phyloP scores from a whole-genome alignment of 2,329 filamentous ascomycete genomes.

The Pseudodiploospora longispora region DNA sequence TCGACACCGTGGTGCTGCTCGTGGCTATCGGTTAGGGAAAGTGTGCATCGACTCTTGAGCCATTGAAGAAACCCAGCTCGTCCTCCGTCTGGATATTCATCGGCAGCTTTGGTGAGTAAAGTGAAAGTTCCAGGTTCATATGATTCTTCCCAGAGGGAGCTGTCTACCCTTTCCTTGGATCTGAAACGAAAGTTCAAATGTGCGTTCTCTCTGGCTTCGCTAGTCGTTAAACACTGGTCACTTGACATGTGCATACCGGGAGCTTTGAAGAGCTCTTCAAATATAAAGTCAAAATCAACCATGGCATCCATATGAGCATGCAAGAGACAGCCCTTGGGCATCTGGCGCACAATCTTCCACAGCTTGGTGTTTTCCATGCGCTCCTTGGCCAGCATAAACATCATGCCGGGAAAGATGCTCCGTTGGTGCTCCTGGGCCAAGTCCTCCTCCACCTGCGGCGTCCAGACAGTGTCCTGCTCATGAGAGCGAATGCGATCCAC shows the following conservation, averaged over 20 bases:
- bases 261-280: slow-evolving; percentile 61
- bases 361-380: slow-evolving; percentile 77
- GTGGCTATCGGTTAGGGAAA: slow-evolving; percentile 64
- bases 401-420: slow-evolving; percentile 79
- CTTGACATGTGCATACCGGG: slow-evolving; percentile 66
- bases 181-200: slow-evolving; percentile 56
- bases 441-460: slow-evolving; percentile 60
- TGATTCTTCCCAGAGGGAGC: slow-evolving; percentile 55
- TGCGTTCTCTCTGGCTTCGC: slow-evolving; percentile 44
- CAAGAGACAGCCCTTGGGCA: slow-evolving; percentile 83
- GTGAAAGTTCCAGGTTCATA: slow-evolving; percentile 56
- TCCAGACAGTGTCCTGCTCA: slow-evolving; percentile 73
- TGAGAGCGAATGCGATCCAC: slow-evolving; percentile 70
- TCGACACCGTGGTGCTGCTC: slow-evolving; percentile 77
- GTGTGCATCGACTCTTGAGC: slow-evolving; percentile 64
- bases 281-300: slow-evolving; percentile 76
- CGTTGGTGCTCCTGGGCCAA: slow-evolving; percentile 54
- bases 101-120: slow-evolving; percentile 54
- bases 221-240: slow-evolving; percentile 47
- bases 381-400: slow-evolving; percentile 82
- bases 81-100: slow-evolving; percentile 67
- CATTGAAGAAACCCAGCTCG: slow-evolving; percentile 65
- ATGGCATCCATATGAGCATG: slow-evolving; percentile 90
- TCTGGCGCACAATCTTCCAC: slow-evolving; percentile 73
- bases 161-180: slow-evolving; percentile 34